Base-by-base conservation (phyloP, 2,329 filamentous ascomycete genomes). In the Ophiostoma montium region DNA sequence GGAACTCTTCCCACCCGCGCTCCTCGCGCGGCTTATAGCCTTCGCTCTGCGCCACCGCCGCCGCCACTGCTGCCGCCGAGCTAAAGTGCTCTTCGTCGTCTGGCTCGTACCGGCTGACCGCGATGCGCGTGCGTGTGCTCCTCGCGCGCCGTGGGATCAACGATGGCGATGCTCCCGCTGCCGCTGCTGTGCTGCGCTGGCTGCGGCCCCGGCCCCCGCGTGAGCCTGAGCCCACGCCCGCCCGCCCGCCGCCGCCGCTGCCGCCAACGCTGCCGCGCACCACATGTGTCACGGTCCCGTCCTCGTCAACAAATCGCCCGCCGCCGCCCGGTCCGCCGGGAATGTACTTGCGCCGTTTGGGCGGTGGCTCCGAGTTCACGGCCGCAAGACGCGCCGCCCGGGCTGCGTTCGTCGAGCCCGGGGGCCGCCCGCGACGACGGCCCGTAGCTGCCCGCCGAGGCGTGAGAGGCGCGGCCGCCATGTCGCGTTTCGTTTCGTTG, bases 11-110 rank as follows among this genome's bases (percentile, higher is more conserved):
- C 88, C 90, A 98, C 47, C 87, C 86, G 54, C 90, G 81, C 68
- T 98, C 92, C 67, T 98, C 92, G 60, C 92, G 77, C 31, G 92
- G 92, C 63, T 98, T 98, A 67, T 96, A 96, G 46, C 90, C 89
- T 69, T 96, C 92, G 59, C 81, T 89, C 61, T 95, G 88, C 57
- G 87, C 86, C 52, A 92, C 84, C 4, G 85, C 84, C 6, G 87
- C 88, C 46, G 89, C 86, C 21, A 89, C 86, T 27, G 88, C 88
- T 12, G 90, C 87, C n/a, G 83, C 87, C 42, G 86, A 90, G 58
- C 83, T 87, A 65, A 85, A 94, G 56, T 85, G 77, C 62, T 85
- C 84, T 57, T 70, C 74, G 55, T 55, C 55, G 35, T 76, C 75
- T 52, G 69, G 67, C 50, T 70, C 70, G 50, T 70, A 71, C 55